Percentiles rank a stretch among this genome's conserved stretches.
These are phyloP conservation scores for Neurospora sp. DNA, from an alignment of 495 filamentous ascomycete genomes.

Conservation along the genomic window DNA sequence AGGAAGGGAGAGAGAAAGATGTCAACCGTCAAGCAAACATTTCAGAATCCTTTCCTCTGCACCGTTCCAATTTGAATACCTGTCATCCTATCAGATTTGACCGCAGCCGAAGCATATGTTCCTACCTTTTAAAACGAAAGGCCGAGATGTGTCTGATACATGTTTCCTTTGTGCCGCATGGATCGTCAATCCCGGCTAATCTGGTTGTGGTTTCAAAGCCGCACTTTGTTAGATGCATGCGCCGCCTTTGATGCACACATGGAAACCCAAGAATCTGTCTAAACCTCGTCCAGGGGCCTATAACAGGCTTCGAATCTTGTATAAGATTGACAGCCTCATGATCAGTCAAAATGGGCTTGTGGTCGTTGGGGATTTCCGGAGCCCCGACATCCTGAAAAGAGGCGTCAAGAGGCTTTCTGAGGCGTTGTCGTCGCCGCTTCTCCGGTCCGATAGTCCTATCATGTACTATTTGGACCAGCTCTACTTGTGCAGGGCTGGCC, in stretches of 20 bases:
- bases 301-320: neutral
- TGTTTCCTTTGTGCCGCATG: neutral
- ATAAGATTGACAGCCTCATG: neutral
- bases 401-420: neutral
- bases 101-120: neutral
- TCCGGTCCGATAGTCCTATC: neutral
- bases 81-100: neutral
- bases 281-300: neutral
- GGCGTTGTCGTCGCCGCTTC: neutral
- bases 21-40: neutral
- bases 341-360: neutral
- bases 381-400: neutral
- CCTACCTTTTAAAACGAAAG: neutral
- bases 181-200: neutral
- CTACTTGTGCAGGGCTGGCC: neutral
- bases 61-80: neutral
- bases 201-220: neutral
- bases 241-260: neutral
- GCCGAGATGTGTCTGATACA: neutral
- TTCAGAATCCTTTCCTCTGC: neutral
- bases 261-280: neutral
- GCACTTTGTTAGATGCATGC: neutral
- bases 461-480: neutral
- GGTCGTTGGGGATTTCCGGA: neutral
- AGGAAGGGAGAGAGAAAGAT: neutral